Conservation (phyloP, 1,284 basidiomycete species). For the Dichomitus squalens region DNA sequence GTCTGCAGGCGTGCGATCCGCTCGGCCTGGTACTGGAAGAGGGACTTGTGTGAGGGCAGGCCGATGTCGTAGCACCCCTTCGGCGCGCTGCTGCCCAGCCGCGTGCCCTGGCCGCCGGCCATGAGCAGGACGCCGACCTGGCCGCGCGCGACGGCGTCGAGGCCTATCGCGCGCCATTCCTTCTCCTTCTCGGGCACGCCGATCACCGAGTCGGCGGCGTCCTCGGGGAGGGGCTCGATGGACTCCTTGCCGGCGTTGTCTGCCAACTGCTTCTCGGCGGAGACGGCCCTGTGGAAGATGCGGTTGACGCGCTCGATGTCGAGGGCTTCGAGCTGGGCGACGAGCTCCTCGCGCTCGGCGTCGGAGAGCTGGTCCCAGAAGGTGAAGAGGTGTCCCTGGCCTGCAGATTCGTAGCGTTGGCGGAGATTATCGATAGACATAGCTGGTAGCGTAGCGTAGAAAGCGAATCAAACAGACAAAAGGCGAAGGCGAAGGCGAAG, state of each 20-base stretch:
- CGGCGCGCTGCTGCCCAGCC: slow-evolving; percentile 89
- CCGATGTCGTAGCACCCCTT: slow-evolving; percentile 99
- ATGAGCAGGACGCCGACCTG: slow-evolving; percentile 93
- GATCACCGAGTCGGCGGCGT: slow-evolving; percentile 68
- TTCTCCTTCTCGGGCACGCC: slow-evolving; percentile 56
- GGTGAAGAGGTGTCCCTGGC: slow-evolving; percentile 87
- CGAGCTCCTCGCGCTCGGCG: slow-evolving; percentile 65
- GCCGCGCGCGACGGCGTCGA: slow-evolving; percentile 80
- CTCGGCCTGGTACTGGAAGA: slow-evolving; percentile 98
- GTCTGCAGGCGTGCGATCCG: slow-evolving; percentile 84
- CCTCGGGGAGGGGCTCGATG: slow-evolving; percentile 81
- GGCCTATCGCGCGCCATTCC: slow-evolving; percentile 76
- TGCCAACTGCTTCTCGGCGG: slow-evolving; percentile 59
- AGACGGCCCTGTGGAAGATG: slow-evolving; percentile 80
- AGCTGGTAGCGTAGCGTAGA: neutral
- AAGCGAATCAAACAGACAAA: neutral
- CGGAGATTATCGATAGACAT: slow-evolving; percentile 43
- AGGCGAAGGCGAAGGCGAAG: neutral
- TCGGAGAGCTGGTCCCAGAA: slow-evolving; percentile 82
- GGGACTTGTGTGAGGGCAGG: slow-evolving; percentile 88
- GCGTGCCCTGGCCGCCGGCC: slow-evolving; percentile 97
- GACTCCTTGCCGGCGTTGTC: slow-evolving; percentile 47
- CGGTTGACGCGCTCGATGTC: slow-evolving; percentile 92
- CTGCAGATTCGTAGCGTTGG: slow-evolving; percentile 74
- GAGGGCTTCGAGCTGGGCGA: slow-evolving; percentile 78